phyloP scores from a whole-genome alignment of 108 stramenopile genomes.

The Cyclotella distinguenda region DNA sequence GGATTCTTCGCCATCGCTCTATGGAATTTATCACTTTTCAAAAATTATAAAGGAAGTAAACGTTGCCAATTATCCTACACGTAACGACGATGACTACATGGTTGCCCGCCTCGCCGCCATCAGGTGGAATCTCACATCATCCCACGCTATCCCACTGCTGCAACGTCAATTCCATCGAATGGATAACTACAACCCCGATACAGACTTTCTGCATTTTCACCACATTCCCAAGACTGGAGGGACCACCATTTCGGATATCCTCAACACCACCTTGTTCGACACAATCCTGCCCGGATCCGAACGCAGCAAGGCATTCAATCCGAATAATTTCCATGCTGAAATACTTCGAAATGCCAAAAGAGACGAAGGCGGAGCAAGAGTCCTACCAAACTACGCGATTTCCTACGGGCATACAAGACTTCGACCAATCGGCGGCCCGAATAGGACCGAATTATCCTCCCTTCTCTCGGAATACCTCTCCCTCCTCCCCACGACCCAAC shows the following conservation, averaged over 20 bases:
- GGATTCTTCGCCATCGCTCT: not conserved
- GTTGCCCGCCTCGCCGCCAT: not conserved
- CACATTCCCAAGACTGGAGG: conserved; percentile 38
- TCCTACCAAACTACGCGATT: not conserved
- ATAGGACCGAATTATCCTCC: conserved; percentile 1
- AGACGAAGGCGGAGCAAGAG: not conserved
- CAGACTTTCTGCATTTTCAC: conserved; percentile 31
- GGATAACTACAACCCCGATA: conserved; percentile 11
- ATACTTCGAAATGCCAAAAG: not conserved
- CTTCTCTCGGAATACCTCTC: conserved; percentile 12
- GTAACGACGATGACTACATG: not conserved
- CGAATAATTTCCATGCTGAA: not conserved
- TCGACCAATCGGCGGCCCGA: conserved; percentile 19
- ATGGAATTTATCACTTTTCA: not conserved
- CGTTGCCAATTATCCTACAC: not conserved
- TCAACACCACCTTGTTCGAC: conserved; percentile 1
- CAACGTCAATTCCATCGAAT: conserved; percentile 9
- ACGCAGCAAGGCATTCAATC: not conserved
- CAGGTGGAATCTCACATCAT: conserved; percentile 31
- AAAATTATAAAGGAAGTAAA: too few species aligned
- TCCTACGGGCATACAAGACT: conserved; percentile 30
- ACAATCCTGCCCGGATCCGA: conserved; percentile 18
- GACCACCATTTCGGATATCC: conserved; percentile 20
- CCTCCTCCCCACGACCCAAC: not conserved
- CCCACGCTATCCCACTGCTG: not conserved